phyloP scores from a whole-genome alignment of 495 filamentous ascomycete genomes.

The Sordaria brevicollis region DNA sequence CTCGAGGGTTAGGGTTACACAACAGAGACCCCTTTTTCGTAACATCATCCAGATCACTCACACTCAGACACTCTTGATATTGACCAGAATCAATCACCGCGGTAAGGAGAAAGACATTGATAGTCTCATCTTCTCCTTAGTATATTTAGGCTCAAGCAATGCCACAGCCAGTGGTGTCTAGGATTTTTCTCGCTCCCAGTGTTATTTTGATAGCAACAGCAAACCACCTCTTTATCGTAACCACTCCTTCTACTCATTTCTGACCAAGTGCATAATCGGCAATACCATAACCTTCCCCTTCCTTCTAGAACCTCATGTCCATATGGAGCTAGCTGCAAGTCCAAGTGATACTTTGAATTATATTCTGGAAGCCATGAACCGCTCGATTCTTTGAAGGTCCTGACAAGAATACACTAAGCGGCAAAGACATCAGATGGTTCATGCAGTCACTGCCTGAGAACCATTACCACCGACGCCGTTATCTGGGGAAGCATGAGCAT shows the following conservation, averaged over 20 bases:
- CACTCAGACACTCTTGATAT: neutral
- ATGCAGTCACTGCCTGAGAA: slow-evolving; percentile 2
- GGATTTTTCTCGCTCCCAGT: neutral
- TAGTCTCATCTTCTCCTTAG: no score
- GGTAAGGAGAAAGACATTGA: no score
- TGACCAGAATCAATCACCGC: neutral
- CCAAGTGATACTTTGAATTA: neutral
- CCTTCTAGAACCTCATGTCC: neutral
- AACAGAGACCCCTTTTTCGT: neutral
- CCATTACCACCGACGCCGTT: slow-evolving; percentile 4
- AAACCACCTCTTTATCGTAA: neutral
- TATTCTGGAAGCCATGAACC: neutral
- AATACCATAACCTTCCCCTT: neutral
- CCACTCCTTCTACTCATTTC: neutral
- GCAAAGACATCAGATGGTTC: neutral
- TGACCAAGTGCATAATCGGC: neutral
- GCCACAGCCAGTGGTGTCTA: neutral
- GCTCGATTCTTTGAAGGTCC: no score
- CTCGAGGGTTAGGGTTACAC: neutral
- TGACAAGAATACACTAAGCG: neutral
- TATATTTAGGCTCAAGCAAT: no score
- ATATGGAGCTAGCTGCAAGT: neutral
- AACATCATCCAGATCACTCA: neutral
- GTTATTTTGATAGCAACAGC: neutral
- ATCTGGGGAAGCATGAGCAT: slow-evolving; percentile 18